Base-by-base conservation (phyloP, 352 stramenopile species). In the Phytophthora capsici region DNA sequence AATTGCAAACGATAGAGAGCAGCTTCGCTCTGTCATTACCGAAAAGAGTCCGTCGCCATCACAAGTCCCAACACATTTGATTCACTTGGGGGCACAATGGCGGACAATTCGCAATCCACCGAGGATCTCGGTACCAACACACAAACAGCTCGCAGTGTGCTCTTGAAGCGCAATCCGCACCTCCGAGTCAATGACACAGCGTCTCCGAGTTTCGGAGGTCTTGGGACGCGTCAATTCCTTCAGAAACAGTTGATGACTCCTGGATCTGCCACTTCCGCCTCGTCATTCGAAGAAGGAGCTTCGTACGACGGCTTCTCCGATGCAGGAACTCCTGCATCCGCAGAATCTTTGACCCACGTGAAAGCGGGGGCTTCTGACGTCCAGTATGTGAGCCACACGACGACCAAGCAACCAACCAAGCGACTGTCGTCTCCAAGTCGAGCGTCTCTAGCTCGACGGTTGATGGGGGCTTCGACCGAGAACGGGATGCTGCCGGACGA, bases 161-260 rank as follows among this genome's bases (percentile, higher is more conserved):
- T 75, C 10, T 46, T 78, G 19, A 63, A 72, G 52, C 66, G 66
- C 12, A 68, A 75, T n/a, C 56, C 65, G 13, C 70, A 78, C 34
- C 44, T 78, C 1, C 65, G 57, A 13, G 43, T 12, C 26, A 51
- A 23, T 30, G 22, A 51, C 2, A 48, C 36, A 10, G 49, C 47
- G 30, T 71, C 70, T 52, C 56, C 62, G 28, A 44, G 40, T 32
- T 76, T 73, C 20, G 62, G 61, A 1, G 44, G 25, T 4, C 52
- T 75, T 4, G 62, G 66, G 14, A 73, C 66, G 2, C 60, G 70
- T 19, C 59, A 71, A 46, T 60, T 72, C 32, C 34, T 78, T 3
- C 65, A 62, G 23, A 78, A 78, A 37, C 66, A 78, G 30, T 32
- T 66, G 17, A 59, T 75, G 57, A 75, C 71, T 2, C 71, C 71